phyloP scores from a whole-genome alignment of 2,329 filamentous ascomycete genomes.

The Aspergillus cejpii region DNA sequence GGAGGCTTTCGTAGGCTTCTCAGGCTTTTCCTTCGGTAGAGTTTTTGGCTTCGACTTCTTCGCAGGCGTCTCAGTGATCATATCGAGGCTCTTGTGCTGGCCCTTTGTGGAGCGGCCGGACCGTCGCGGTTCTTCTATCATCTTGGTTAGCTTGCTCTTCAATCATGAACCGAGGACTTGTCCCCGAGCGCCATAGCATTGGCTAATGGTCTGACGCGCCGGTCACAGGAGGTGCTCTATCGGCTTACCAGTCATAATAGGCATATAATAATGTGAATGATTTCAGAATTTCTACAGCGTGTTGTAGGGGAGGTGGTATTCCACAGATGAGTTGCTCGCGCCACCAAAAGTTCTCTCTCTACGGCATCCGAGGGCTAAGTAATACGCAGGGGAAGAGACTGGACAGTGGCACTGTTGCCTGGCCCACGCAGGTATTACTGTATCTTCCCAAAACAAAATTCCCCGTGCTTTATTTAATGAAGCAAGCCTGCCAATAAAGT shows the following conservation, averaged over 20 bases:
- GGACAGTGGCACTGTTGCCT: constrained; percentile 26
- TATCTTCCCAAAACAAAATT: constrained; percentile 21
- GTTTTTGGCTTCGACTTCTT: constrained; percentile 45
- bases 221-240: constrained; percentile 25
- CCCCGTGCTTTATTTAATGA: constrained; percentile 18
- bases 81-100: constrained; percentile 85
- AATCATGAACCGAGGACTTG: neutral
- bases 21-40: constrained; percentile 41
- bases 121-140: constrained; percentile 75
- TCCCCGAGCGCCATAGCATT: constrained; percentile 7
- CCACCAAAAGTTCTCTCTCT: constrained; percentile 33
- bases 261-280: constrained; percentile 16
- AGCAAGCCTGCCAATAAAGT: constrained; percentile 12
- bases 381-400: constrained; percentile 37
- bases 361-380: constrained; percentile 37
- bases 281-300: constrained; percentile 36
- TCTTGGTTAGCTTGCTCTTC: constrained; percentile 26
- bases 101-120: constrained; percentile 96
- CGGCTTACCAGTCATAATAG: constrained; percentile 58
- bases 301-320: constrained; percentile 20
- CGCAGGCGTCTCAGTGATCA: constrained; percentile 52
- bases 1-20: constrained; percentile 43
- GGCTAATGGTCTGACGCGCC: neutral
- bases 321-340: constrained; percentile 18
- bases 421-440: constrained; percentile 32